phyloP scores from a whole-genome alignment of 768 basidiomycete genomes.

The Chlorophyllum brunneum region DNA sequence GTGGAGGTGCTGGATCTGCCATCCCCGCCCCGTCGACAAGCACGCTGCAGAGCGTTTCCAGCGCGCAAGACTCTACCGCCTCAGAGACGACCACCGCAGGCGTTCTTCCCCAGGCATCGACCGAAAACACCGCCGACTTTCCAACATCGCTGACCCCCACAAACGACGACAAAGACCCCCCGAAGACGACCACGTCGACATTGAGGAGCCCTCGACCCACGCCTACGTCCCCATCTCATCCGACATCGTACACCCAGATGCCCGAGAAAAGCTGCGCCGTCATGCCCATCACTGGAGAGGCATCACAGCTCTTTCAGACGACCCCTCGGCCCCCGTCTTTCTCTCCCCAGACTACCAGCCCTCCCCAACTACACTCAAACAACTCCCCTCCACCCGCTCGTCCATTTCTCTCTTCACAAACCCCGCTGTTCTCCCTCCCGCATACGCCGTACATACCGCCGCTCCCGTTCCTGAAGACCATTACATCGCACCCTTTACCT shows the following conservation, averaged over 20 bases:
- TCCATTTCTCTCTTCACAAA: constrained; percentile 32
- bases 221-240: constrained; percentile 42
- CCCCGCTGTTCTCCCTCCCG: constrained; percentile 47
- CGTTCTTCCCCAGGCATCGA: not conserved
- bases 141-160: constrained; percentile 19
- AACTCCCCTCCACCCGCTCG: constrained; percentile 25
- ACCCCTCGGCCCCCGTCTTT: constrained; percentile 9
- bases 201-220: constrained; percentile 44
- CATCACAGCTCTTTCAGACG: constrained; percentile 41
- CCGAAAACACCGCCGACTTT: constrained; percentile 23
- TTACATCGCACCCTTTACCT: constrained; percentile 61
- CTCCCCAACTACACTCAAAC: constrained; percentile 3
- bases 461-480: constrained; percentile 47
- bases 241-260: constrained; percentile 40
- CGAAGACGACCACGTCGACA: constrained; percentile 45
- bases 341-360: constrained; percentile 20
- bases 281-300: constrained; percentile 67
- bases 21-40: constrained; percentile 41
- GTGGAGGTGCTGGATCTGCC: constrained; percentile 65
- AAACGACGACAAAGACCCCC: constrained; percentile 17
- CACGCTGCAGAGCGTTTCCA: constrained; percentile 39
- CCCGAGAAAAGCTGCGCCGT: constrained; percentile 48
- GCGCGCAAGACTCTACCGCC: constrained; percentile 29
- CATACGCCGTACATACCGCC: constrained; percentile 65
- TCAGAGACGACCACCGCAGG: not conserved